Percentiles rank a stretch among this genome's conserved stretches.
Evolutionary conservation across 1,284 basidiomycete species (phyloP).

Genomic region (Cerrena zonata): DNA sequence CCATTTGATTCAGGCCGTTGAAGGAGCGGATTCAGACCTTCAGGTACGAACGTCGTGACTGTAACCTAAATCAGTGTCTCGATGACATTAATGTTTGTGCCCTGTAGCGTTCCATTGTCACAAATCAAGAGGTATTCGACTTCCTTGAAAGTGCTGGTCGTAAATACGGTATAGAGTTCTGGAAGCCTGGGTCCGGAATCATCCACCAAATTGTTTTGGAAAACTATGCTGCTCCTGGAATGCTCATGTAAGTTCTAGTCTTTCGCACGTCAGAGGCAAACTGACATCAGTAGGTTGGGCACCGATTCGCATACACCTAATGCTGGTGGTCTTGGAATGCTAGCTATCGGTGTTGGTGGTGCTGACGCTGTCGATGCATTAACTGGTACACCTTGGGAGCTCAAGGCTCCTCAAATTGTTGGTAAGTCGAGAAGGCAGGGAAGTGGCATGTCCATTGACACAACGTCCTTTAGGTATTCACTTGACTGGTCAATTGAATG

Average conservation of each 20-base stretch:
- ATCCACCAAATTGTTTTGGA: constrained; percentile 99
- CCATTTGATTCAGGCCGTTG: constrained; percentile 88
- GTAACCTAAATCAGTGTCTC: neutral
- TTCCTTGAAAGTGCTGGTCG: constrained; percentile 91
- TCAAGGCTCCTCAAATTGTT: constrained; percentile 88
- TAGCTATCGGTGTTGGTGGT: constrained; percentile 97
- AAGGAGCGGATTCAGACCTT: constrained; percentile 79
- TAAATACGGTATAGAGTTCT: constrained; percentile 95
- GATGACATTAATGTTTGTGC: neutral
- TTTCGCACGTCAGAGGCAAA: neutral
- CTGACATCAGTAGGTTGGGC: neutral
- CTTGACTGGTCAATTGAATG: constrained; percentile 81
- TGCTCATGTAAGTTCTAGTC: constrained; percentile 60
- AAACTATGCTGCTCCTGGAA: constrained; percentile 89
- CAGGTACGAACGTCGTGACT: constrained; percentile 48
- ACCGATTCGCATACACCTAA: constrained; percentile 97
- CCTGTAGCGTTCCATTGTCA: constrained; percentile 71
- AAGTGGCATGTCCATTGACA: too few relatives aligned
- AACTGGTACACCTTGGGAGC: constrained; percentile 97
- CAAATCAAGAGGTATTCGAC: constrained; percentile 96
- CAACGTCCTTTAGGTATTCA: constrained; percentile 56
- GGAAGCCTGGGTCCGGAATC: constrained; percentile 92
- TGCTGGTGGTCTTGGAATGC: constrained; percentile 94
- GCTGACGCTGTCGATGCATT: constrained; percentile 99
- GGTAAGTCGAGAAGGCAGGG: constrained; percentile 56